Base-by-base conservation (phyloP, 495 filamentous ascomycete genomes). In the Talaromyces trachyspermus region DNA sequence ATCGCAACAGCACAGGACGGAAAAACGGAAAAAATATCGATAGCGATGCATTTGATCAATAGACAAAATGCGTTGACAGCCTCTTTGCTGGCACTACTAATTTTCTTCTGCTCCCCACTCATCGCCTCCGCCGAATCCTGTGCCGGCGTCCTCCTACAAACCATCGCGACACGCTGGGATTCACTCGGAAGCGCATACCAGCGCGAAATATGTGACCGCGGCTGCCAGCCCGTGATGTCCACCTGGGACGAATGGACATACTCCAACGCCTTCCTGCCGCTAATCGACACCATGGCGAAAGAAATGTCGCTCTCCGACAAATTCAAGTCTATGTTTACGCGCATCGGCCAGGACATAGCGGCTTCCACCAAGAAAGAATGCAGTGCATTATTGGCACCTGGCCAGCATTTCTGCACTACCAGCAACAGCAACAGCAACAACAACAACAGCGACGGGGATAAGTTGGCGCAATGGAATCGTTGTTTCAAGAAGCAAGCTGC, bases 231-330 rank as follows among this genome's bases (percentile, higher is more conserved):
- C 19, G 69, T 65, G 10, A 53, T 71, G 11, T 61, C 68, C 2
- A 66, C 69, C 46, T 71, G 68, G 68, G 68, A 71, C 47, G 64
- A 69, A 30, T 71, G 68, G 68, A 69, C 68, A 14, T 64, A 65
- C 57, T 62, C 66, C 53, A 65, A 69, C 52, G 59, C 64, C 24
- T 71, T 69, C 40, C 54, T 68, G 6, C 68, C 68, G 36, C 63
- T 66, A 9, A 65, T 69, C 29, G 66, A 62, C 57, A 61, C 50
- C 43, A 46, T 69, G n/a, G 63, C 64, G 55, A 52, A 50, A 10
- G 44, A 46, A 36, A 46, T 46, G 44, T 46, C 44, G 17, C 44
- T 46, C 7, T 46, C 44, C 3, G 32, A 46, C 15, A 46, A 46
- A 10, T 46, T 46, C 44, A 35, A 46, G 8, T 4, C 27, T 10